Percentiles rank a stretch among this genome's conserved stretches.
Evolutionary conservation across 2,329 filamentous ascomycete species (phyloP).

Genomic region (Chaetomium globosum): DNA sequence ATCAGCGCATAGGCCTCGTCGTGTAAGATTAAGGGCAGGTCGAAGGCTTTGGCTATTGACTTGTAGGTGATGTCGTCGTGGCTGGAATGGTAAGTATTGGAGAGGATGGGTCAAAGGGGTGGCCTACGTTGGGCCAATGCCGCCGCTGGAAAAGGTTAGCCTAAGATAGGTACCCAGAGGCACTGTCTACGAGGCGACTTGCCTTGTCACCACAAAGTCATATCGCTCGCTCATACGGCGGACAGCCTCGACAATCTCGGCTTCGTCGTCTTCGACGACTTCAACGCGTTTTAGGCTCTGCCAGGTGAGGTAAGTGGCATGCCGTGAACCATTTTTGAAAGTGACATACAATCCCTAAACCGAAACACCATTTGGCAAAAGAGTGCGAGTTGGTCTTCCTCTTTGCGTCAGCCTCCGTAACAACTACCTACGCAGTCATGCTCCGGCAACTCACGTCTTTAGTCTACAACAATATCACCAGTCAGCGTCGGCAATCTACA

Average conservation of each 20-base stretch:
- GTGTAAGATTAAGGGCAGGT: conserved; percentile 75
- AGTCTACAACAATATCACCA: conserved; percentile 31
- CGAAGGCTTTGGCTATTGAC: conserved; percentile 88
- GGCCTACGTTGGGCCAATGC: conserved; percentile 90
- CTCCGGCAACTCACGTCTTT: conserved; percentile 36
- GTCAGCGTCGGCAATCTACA: conserved; percentile 3
- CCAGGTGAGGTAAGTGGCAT: conserved; percentile 20
- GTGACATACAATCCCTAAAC: conserved; percentile 57
- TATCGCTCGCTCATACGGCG: conserved; percentile 84
- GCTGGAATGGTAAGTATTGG: conserved; percentile 47
- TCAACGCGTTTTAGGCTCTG: conserved; percentile 81
- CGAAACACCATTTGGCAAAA: conserved; percentile 67
- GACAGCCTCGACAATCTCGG: conserved; percentile 85
- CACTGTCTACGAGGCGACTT: conserved; percentile 17
- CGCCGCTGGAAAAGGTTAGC: conserved; percentile 60
- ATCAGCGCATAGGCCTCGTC: conserved; percentile 76
- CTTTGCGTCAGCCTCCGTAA: conserved; percentile 26
- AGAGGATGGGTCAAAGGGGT: not conserved
- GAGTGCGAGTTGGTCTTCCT: conserved; percentile 64
- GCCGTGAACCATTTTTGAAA: rapidly evolving
- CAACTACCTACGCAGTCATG: not conserved
- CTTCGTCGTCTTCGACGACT: conserved; percentile 90
- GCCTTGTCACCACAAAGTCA: conserved; percentile 90
- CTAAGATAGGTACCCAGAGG: conserved; percentile 19
- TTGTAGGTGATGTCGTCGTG: conserved; percentile 98